phyloP scores from a whole-genome alignment of 2,329 filamentous ascomycete species.

The Claviceps cyperi region DNA sequence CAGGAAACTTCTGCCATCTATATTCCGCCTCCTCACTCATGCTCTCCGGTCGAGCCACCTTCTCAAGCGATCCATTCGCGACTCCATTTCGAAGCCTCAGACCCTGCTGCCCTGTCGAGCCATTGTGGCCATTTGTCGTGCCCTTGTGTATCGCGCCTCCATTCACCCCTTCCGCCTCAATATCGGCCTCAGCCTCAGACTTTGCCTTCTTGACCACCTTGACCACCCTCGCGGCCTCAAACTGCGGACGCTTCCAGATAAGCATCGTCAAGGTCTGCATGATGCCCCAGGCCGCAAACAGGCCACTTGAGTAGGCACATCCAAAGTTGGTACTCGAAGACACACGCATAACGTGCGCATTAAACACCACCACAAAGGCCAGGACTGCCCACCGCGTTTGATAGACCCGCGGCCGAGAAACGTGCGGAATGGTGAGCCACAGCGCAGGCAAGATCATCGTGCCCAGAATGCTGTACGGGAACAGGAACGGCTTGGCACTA shows the following conservation, averaged over 20 bases:
- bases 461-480: constrained; percentile 37
- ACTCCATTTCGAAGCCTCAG: constrained; percentile 10
- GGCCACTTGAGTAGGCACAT: constrained; percentile 33
- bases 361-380: constrained; percentile 26
- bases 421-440: constrained; percentile 43
- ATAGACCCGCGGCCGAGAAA: constrained; percentile 34
- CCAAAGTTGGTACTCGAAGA: constrained; percentile 38
- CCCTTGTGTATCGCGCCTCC: no score
- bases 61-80: neutral
- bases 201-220: constrained; percentile 9
- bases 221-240: constrained; percentile 37
- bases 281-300: constrained; percentile 36
- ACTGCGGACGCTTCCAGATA: constrained; percentile 40
- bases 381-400: constrained; percentile 34
- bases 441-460: constrained; percentile 33
- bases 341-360: constrained; percentile 25
- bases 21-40: constrained; percentile 28
- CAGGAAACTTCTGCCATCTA: constrained; percentile 46
- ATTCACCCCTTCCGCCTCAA: no score
- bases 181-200: neutral
- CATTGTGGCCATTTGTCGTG: neutral
- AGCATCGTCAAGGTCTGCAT: constrained; percentile 34
- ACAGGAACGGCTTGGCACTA: constrained; percentile 29
- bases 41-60: neutral
- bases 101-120: constrained; percentile 4